Evolutionary conservation across 169 alveolate genomes (phyloP).

Genomic region (Perkinsus marinus): DNA sequence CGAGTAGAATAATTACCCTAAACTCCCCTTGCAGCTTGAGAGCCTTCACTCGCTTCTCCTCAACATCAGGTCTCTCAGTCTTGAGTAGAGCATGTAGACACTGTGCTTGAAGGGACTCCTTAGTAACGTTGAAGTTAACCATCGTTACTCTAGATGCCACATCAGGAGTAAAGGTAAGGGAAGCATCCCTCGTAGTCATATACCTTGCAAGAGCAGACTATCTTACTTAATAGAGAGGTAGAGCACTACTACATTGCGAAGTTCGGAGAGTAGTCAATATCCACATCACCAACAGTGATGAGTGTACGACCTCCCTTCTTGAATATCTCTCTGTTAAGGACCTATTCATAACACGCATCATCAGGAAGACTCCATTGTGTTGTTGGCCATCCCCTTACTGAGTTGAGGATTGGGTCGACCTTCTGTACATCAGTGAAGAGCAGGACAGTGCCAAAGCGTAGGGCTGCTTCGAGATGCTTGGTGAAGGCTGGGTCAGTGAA

Average conservation of each 20-base stretch:
- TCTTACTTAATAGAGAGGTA: not conserved
- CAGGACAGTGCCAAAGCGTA: slow-evolving; percentile 88
- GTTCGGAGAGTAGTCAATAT: slow-evolving; percentile 84
- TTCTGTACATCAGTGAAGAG: slow-evolving; percentile 86
- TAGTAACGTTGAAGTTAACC: slow-evolving; percentile 90
- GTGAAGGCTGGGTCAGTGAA: slow-evolving; percentile 69
- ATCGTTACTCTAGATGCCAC: slow-evolving; percentile 90
- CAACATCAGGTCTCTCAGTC: slow-evolving; percentile 89
- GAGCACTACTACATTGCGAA: slow-evolving; percentile 59
- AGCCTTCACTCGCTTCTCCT: slow-evolving; percentile 78
- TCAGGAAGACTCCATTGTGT: not conserved
- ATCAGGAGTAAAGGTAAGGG: slow-evolving; percentile 90
- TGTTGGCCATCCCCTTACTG: not conserved
- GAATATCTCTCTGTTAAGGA: slow-evolving; percentile 85
- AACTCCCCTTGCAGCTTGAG: slow-evolving; percentile 84
- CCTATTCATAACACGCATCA: slow-evolving; percentile 25
- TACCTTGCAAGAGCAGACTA: not conserved
- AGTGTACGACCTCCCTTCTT: slow-evolving; percentile 86
- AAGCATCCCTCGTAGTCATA: slow-evolving; percentile 84
- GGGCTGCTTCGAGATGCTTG: slow-evolving; percentile 75
- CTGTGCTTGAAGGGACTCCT: slow-evolving; percentile 70
- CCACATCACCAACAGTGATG: slow-evolving; percentile 89
- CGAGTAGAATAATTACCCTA: slow-evolving; percentile 14
- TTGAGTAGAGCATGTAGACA: slow-evolving; percentile 79
- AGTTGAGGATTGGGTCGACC: slow-evolving; percentile 43